A percentile compares a stretch with the other conserved stretches of the same genome.
phyloP scores from a whole-genome alignment of 169 alveolate species.

The Plasmodium ovale region DNA sequence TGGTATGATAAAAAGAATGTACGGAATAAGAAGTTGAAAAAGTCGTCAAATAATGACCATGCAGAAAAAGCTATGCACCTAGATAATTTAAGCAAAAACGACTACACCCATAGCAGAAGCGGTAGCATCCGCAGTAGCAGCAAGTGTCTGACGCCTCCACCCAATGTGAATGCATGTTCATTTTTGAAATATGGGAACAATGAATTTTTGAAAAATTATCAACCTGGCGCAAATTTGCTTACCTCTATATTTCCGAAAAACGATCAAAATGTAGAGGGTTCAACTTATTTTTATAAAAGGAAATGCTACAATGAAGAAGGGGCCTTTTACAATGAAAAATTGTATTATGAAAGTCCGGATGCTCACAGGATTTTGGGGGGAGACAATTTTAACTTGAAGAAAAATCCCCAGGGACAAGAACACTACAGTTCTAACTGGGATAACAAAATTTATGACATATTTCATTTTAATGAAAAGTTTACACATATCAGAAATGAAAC shows the following conservation, averaged over 20 bases:
- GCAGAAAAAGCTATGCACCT: background rate
- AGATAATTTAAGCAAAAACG: background rate
- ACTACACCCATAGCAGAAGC: background rate
- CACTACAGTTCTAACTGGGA: background rate
- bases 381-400: background rate
- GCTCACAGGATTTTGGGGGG: background rate
- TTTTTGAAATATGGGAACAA: background rate
- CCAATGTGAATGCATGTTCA: too few species aligned
- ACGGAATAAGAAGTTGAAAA: slow-evolving; percentile 19
- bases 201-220: background rate
- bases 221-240: background rate
- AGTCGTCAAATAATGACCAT: slow-evolving; percentile 1
- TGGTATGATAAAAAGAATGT: slow-evolving; percentile 8
- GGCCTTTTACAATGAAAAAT: slow-evolving; percentile 9
- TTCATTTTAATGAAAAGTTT: slow-evolving; percentile 5
- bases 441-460: background rate
- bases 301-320: slow-evolving; percentile 1
- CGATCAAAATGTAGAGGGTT: background rate
- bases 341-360: background rate
- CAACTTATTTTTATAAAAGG: slow-evolving; percentile 2
- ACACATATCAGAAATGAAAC: background rate
- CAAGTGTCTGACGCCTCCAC: too few species aligned
- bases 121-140: too few species aligned
- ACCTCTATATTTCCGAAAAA: background rate
- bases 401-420: background rate